Base-by-base conservation (phyloP, 163 green algal species). In the Coccomyxa subellipsoidea region DNA sequence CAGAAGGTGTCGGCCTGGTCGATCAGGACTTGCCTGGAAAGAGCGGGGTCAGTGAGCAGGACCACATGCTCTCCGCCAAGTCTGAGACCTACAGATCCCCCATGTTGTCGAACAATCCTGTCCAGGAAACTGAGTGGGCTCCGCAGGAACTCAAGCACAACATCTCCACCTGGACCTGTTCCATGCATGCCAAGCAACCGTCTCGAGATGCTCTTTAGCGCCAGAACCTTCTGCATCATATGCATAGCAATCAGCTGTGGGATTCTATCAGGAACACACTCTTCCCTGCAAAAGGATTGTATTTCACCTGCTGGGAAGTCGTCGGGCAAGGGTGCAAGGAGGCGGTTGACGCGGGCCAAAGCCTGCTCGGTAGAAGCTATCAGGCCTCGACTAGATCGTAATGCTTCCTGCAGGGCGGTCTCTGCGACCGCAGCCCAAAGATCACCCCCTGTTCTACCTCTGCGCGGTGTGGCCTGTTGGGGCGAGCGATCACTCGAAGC, bases 11-110 rank as follows among this genome's bases (percentile, higher is more conserved):
- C 66, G 2, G 88, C 78, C 18, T 89, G 27, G 4, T 90, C 87
- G 4, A 92, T 73, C 25, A 94, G 81, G 7, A 94, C 88, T 27
- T 79, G 38, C 1, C 84, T 69, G 7, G 89, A 90, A 3, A 82
- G 78, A 2, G 36, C 76, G 0, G 87, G 81, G n/a, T 93, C 89
- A 34, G 80, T 80, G 7, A 97, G 84, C 18, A 97, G 80, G 72
- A 96, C 91, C 10, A 95, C 91, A 9, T 87, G 85, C 88, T 96
- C 91, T 1, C 94, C 93, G 18, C 92, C 94, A 34, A 97, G 92
- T 82, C 92, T 83, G 82, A 96, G 53, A 0, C 93, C 94, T 0
- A 92, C 92, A 3, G 93, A 80, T 2, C 69, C 59, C 29, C 93
- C 91, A 77, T 95, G 86, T 32, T 78, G 15, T 18, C 12, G 25